Base-by-base conservation (phyloP, 306 rosid genomes). In the Lagenaria siceraria region DNA sequence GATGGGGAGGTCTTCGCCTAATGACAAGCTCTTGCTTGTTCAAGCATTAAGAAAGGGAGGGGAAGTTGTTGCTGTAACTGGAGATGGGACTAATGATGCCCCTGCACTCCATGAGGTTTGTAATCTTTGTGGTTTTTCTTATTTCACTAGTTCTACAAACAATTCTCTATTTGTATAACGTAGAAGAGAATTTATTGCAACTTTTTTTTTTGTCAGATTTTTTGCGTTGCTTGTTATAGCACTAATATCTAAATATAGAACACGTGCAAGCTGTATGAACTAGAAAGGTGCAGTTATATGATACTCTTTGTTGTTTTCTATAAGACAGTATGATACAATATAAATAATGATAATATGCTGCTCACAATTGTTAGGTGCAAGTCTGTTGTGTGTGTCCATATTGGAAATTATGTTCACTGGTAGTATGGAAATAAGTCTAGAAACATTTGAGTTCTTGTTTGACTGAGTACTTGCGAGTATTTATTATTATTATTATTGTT, bases 1-100 rank as follows among this genome's bases (percentile, higher is more conserved):
- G 52, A 95, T 95, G 98, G 97, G 97, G 17, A 90, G 98, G 85
- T 95, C 98, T 87, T 95, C 98, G 76, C 98, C 98, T 48, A 95
- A 90, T 85, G 98, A 95, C 88, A 95, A 95, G 90, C 89, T 95
- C 77, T 86, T 95, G 88, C 98, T 95, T 66, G 97, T 95, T 75
- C 98, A 92, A 95, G 98, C 98, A 60, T 82, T 95, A 73, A 93
- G 98, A 78, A 92, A 86, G 84, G 85, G 87, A 22, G 98, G 98
- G 73, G 93, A 95, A 7, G 98, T 95, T 65, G 98, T 95, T 77
- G 98, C 97, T 76, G 98, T 95, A 72, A 95, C 98, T 29, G 98
- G 98, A 80, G 98, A 95, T 86, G 98, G 98, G 77, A 95, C 98
- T 64, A 95, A 95, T 80, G 97, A 95, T 80, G 98, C 98, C 77